Conservation (phyloP, 176 grass and related monocot species). For the Zea mays region DNA sequence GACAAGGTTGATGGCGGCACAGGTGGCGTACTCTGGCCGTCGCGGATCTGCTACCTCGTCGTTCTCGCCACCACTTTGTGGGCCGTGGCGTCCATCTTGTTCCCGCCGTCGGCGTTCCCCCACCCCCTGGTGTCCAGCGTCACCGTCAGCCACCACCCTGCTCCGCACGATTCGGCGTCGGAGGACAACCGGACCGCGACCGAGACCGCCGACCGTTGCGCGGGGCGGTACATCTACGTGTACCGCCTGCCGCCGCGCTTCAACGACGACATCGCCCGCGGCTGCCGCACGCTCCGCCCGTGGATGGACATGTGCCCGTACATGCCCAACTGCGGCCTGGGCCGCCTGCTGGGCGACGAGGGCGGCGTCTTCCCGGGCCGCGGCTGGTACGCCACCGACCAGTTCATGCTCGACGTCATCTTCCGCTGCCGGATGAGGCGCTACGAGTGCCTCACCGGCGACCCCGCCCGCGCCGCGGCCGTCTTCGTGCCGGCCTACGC, state of each 20-base stretch:
- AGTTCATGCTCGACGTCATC: slow-evolving; percentile 76
- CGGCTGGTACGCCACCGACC: slow-evolving; percentile 75
- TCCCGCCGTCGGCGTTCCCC: slow-evolving; percentile 13
- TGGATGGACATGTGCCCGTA: slow-evolving; percentile 77
- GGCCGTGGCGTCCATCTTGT: background rate
- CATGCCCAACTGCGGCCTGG: slow-evolving; percentile 62
- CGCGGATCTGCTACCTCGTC: slow-evolving; percentile 10
- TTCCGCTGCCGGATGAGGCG: slow-evolving; percentile 65
- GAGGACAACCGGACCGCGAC: background rate
- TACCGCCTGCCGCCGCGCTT: slow-evolving; percentile 63
- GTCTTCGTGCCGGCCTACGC: slow-evolving; percentile 85
- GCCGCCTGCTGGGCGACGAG: slow-evolving; percentile 30
- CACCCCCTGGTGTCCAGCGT: background rate
- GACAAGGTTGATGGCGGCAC: background rate
- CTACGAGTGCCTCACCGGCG: slow-evolving; percentile 64
- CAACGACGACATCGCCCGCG: slow-evolving; percentile 59
- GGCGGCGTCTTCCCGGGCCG: slow-evolving; percentile 50
- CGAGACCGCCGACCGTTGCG: slow-evolving; percentile 36
- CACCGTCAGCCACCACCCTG: background rate
- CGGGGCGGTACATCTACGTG: slow-evolving; percentile 70
- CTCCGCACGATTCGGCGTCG: background rate
- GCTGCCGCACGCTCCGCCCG: slow-evolving; percentile 49
- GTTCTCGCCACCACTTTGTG: slow-evolving; percentile 4
- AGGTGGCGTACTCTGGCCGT: background rate
- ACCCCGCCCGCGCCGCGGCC: slow-evolving; percentile 46